These are phyloP conservation scores for Annulohypoxylon maeteangense DNA, from an alignment of 495 filamentous ascomycete genomes.

Conservation along the genomic window DNA sequence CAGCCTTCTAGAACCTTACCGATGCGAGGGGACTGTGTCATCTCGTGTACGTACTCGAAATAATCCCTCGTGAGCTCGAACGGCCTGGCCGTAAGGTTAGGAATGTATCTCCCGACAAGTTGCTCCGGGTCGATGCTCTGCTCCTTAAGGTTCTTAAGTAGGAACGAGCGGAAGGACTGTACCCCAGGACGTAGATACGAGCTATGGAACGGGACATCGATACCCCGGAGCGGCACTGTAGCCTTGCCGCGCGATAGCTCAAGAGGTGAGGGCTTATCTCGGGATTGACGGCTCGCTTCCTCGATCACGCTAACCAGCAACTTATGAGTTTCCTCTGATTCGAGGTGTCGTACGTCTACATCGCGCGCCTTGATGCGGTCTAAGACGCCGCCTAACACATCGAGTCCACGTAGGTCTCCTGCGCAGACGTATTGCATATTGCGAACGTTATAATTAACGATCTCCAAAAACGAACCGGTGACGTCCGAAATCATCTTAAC, in stretches of 20 bases:
- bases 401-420: constrained; percentile 85
- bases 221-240: constrained; percentile 88
- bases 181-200: constrained; percentile 92
- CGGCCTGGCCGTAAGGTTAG: constrained; percentile 87
- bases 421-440: constrained; percentile 93
- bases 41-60: constrained; percentile 93
- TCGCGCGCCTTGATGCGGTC: constrained; percentile 87
- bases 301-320: constrained; percentile 68
- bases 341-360: constrained; percentile 69
- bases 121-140: constrained; percentile 88
- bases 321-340: constrained; percentile 74
- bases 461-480: constrained; percentile 84
- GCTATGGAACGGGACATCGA: constrained; percentile 92
- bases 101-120: constrained; percentile 89
- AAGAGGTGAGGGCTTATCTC: constrained; percentile 79
- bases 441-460: constrained; percentile 92
- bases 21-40: constrained; percentile 92
- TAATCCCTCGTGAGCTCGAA: constrained; percentile 92
- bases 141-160: constrained; percentile 92
- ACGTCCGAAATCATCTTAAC: constrained; percentile 82
- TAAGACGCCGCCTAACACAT: constrained; percentile 80
- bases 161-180: constrained; percentile 88
- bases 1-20: constrained; percentile 86
- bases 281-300: constrained; percentile 77
- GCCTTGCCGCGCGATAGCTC: constrained; percentile 85